Base-by-base conservation (phyloP, 257 asterid species). In the Rhazya stricta region DNA sequence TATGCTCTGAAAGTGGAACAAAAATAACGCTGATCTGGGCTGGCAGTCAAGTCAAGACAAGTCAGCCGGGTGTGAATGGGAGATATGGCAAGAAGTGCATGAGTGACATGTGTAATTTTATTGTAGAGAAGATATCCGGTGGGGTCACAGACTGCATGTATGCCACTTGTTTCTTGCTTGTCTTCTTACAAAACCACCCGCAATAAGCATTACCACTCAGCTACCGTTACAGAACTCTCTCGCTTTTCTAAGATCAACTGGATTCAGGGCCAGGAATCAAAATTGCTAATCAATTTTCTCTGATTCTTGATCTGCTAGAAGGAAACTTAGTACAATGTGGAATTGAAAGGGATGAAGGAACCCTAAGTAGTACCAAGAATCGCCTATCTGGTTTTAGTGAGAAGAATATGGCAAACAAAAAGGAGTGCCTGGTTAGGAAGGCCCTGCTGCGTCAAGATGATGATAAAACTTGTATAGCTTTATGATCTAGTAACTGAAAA, bases 141-240 rank as follows among this genome's bases (percentile, higher is more conserved):
- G 86, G 88, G 88, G 74, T 46, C 84, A 37, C 19, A 76, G 61
- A 79, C 70, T 81, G 91, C 96, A 90, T 90, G 94, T 79, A 9
- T 61, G 89, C 85, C 94, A 90, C 89, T 88, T 88, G 92, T 77
- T 5, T 45, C 67, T 18, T 1, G 9, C 25, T 70, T 45, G 21
- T 48, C 67, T 23, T 53, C 51, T 60, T 27, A 71, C 65, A 70
- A n/a, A 56, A 15, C 54, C 6, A 37, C 7, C n/a, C 23, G 21
- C n/a, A n/a, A 11, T 34, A 3, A 23, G 25, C 8, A 54, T 4
- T 25, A 29, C 36, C 77, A 57, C 62, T 32, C 13, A 1, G 6
- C 23, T 46, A 30, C 60, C 69, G 27, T 43, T 58, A 42, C 61
- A 36, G 1, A 37, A 72, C 53, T 56, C 19, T 48, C 30, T 71